phyloP scores from a whole-genome alignment of 306 rosid genomes.

The Pueraria montana region DNA sequence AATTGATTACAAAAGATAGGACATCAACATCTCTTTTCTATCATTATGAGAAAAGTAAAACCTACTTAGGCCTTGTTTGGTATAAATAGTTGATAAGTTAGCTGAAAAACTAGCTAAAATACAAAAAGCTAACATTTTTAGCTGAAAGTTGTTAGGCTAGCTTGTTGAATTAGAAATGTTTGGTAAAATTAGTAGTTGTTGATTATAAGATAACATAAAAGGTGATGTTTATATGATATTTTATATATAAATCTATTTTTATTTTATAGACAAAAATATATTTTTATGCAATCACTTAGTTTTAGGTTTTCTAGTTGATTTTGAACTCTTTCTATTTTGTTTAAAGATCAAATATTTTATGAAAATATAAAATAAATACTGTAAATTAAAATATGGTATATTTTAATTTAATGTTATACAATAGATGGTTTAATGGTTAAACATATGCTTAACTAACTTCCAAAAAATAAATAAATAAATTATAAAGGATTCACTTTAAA shows the following conservation, averaged over 20 bases:
- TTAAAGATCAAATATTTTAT: no score
- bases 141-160: background rate
- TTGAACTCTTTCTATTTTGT: background rate
- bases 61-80: background rate
- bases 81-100: background rate
- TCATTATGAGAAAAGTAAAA: conserved; percentile 38
- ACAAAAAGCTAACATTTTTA: background rate
- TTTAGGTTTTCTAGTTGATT: background rate
- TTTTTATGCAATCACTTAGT: background rate
- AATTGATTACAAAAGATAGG: conserved; percentile 19
- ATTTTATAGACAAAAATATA: background rate
- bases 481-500: conserved; percentile 34
- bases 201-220: background rate
- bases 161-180: background rate
- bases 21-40: conserved; percentile 32
- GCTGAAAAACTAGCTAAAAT: background rate
- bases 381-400: background rate
- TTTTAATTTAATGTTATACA: conserved; percentile 9
- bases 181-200: background rate
- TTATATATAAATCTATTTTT: background rate
- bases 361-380: no score
- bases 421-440: conserved; percentile 12
- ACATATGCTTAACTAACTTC: conserved; percentile 16
- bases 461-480: conserved; percentile 5
- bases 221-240: no score